Base-by-base conservation (phyloP, 306 rosid genomes). In the Glycyrrhiza uralensis region DNA sequence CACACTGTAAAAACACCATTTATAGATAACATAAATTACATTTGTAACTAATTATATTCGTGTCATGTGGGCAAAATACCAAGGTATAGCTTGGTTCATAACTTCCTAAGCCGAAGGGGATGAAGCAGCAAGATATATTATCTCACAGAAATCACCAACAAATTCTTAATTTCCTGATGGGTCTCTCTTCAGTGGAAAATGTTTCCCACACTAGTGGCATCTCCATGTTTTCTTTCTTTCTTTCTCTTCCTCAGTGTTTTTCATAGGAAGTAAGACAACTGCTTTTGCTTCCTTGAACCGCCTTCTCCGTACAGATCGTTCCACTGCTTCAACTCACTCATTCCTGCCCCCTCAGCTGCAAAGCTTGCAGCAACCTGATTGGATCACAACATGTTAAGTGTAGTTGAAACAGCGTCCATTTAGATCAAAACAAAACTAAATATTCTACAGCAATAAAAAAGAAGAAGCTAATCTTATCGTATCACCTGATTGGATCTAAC, bases 311-410 rank as follows among this genome's bases (percentile, higher is more conserved):
- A 95, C 67, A 77, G 64, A 1, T 95, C 90, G 42, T 89, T 95
- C 99, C 99, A 95, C 75, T 89, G 97, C 81, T 83, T 86, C 87
- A 95, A 78, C 78, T 95, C 99, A 18, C 71, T 33, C 99, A 95
- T 95, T 74, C 88, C 87, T 28, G 96, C 78, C 28, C 97, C 99
- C 76, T 95, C 97, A 0, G 90, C 47, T 19, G 99, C 81, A 80
- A 88, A 89, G 83, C 99, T 95, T 22, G 99, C 93, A 5, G 96
- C 95, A 66, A 89, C 96, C 96, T 94, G 76, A 33, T 46, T 1
- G 3, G 13, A n/a, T 75, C 18, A n/a, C 81, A 22, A 76, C 15
- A 65, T 38, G 26, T n/a, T 52, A 22, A n/a, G 4, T 59, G 12
- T 20, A 59, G 44, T 55, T 58, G n/a, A 60, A 35, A 17, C 12